phyloP scores from a whole-genome alignment of 2,329 filamentous ascomycete genomes.

The Fusarium sp. region DNA sequence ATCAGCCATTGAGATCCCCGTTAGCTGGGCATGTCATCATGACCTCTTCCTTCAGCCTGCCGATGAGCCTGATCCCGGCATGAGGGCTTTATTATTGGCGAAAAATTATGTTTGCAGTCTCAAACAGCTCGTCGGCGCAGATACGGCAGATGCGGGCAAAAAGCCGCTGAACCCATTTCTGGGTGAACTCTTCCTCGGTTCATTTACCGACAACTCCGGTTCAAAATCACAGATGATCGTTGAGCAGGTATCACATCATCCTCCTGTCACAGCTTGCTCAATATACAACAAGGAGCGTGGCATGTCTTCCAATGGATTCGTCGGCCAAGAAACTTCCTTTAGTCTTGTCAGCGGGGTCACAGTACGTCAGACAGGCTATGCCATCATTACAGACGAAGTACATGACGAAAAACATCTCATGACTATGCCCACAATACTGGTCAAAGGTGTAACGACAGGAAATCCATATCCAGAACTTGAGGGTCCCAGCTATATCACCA shows the following conservation, averaged over 20 bases:
- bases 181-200: conserved; percentile 64
- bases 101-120: conserved; percentile 30
- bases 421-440: conserved; percentile 29
- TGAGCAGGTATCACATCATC: conserved; percentile 69
- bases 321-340: conserved; percentile 25
- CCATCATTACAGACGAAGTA: conserved; percentile 21
- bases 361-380: conserved; percentile 21
- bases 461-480: conserved; percentile 26
- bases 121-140: conserved; percentile 23
- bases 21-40: conserved; percentile 60
- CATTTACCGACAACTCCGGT: conserved; percentile 52
- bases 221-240: conserved; percentile 52
- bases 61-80: conserved; percentile 23
- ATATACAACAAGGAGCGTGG: conserved; percentile 29
- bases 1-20: conserved; percentile 67
- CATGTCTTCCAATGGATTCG: conserved; percentile 22
- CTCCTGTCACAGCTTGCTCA: conserved; percentile 63
- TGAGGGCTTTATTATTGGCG: conserved; percentile 13
- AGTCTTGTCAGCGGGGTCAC: conserved; percentile 24
- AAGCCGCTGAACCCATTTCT: conserved; percentile 69
- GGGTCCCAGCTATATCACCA: conserved; percentile 21
- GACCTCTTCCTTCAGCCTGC: conserved; percentile 32
- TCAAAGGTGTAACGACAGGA: conserved; percentile 18
- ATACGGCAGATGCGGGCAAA: conserved; percentile 48
- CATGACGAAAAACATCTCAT: conserved; percentile 23